Evolutionary conservation across 805 yeast genomes (phyloP).

Genomic region (Starmera amethionina): DNA sequence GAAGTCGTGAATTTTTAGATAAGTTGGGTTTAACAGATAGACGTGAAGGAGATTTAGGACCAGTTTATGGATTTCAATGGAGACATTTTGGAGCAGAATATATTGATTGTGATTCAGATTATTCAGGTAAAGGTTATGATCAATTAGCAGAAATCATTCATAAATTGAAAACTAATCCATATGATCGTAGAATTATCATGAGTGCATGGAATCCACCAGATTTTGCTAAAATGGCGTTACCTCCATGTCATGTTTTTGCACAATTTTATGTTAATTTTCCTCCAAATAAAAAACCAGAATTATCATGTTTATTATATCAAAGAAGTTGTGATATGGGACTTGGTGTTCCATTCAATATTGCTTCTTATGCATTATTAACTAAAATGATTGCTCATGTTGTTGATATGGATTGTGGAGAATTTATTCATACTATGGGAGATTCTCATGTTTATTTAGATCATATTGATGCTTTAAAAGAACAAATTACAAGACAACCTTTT

Average conservation of each 20-base stretch:
- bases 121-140: slow-evolving; percentile 81
- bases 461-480: slow-evolving; percentile 81
- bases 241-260: slow-evolving; percentile 96
- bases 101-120: slow-evolving; percentile 77
- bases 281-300: slow-evolving; percentile 46
- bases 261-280: slow-evolving; percentile 92
- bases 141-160: slow-evolving; percentile 75
- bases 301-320: slow-evolving; percentile 87
- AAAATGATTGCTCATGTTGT: slow-evolving; percentile 95
- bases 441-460: slow-evolving; percentile 94
- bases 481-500: slow-evolving; percentile 65
- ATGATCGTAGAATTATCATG: slow-evolving; percentile 87
- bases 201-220: slow-evolving; percentile 99
- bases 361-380: slow-evolving; percentile 88
- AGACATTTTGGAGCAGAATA: slow-evolving; percentile 97
- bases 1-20: slow-evolving; percentile 85
- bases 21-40: slow-evolving; percentile 69
- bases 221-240: slow-evolving; percentile 87
- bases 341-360: slow-evolving; percentile 98
- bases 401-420: slow-evolving; percentile 91
- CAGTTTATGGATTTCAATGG: slow-evolving; percentile 99
- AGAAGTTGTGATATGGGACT: slow-evolving; percentile 99
- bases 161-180: slow-evolving; percentile 79
- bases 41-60: slow-evolving; percentile 92
- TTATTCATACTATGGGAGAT: slow-evolving; percentile 93